phyloP scores from a whole-genome alignment of 163 green algal genomes.

The Volvox carteri region DNA sequence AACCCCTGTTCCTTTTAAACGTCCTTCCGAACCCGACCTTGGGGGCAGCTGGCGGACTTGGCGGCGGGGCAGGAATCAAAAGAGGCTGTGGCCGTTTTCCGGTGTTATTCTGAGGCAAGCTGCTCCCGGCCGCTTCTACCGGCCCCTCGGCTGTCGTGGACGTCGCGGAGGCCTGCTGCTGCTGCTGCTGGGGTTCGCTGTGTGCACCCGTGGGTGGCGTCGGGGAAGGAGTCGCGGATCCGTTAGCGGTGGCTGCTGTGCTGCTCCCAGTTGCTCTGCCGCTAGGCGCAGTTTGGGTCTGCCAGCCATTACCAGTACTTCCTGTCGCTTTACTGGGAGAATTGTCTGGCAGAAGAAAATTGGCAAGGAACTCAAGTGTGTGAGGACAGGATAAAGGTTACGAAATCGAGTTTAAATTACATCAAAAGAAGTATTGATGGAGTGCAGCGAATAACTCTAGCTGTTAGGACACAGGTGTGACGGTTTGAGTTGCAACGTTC shows the following conservation, averaged over 20 bases:
- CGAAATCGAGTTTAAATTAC: not conserved
- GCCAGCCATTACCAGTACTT: not conserved
- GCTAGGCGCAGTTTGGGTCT: not conserved
- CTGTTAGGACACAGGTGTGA: not conserved
- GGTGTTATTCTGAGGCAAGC: not conserved
- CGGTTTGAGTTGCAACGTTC: not conserved
- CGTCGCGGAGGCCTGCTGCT: not conserved
- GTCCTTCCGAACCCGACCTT: no score
- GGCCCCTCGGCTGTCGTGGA: not conserved
- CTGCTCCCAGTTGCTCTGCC: not conserved
- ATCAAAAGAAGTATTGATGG: no score
- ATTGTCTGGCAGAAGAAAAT: not conserved
- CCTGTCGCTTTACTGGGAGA: not conserved
- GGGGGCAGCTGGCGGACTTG: not conserved
- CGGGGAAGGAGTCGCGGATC: not conserved
- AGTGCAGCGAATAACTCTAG: not conserved
- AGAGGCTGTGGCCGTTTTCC: not conserved
- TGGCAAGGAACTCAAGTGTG: not conserved
- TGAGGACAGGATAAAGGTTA: not conserved
- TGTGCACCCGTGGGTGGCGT: not conserved
- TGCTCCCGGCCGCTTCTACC: not conserved
- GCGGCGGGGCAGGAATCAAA: conserved; percentile 16
- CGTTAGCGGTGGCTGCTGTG: not conserved
- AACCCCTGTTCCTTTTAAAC: no score
- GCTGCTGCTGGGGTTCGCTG: not conserved